phyloP scores from a whole-genome alignment of 805 yeast species.

The Pichia scutulata region DNA sequence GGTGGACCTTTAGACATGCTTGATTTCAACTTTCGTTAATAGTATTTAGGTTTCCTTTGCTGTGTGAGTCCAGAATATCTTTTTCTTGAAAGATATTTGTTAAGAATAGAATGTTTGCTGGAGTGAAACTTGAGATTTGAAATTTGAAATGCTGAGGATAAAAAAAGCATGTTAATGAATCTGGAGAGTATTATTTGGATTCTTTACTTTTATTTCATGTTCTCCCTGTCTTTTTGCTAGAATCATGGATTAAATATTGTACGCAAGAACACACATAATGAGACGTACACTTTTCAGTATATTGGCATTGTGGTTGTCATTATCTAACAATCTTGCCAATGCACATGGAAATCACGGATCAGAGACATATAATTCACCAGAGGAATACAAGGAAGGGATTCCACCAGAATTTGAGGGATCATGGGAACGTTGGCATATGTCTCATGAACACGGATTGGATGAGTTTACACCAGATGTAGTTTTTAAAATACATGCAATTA shows the following conservation, averaged over 20 bases:
- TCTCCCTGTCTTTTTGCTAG: too few species aligned
- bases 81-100: too few species aligned
- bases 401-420: conserved; percentile 43
- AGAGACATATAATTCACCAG: conserved; percentile 1
- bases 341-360: conserved; percentile 5
- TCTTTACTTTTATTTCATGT: too few species aligned
- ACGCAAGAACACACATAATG: too few species aligned
- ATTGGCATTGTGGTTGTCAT: neutral
- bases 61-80: too few species aligned
- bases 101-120: neutral
- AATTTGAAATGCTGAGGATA: too few species aligned
- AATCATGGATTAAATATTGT: too few species aligned
- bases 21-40: neutral
- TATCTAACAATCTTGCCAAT: neutral
- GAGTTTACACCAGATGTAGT: conserved; percentile 44
- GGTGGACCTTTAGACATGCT: conserved; percentile 19
- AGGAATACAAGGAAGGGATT: conserved; percentile 32
- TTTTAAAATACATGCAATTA: conserved; percentile 72
- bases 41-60: neutral
- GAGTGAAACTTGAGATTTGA: neutral
- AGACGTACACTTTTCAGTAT: neutral
- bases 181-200: too few species aligned
- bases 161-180: too few species aligned
- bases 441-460: conserved; percentile 66
- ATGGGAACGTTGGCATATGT: conserved; percentile 91